These are phyloP conservation scores for Cenococcum geophilum DNA, from an alignment of 495 filamentous ascomycete species.

Conservation along the genomic window DNA sequence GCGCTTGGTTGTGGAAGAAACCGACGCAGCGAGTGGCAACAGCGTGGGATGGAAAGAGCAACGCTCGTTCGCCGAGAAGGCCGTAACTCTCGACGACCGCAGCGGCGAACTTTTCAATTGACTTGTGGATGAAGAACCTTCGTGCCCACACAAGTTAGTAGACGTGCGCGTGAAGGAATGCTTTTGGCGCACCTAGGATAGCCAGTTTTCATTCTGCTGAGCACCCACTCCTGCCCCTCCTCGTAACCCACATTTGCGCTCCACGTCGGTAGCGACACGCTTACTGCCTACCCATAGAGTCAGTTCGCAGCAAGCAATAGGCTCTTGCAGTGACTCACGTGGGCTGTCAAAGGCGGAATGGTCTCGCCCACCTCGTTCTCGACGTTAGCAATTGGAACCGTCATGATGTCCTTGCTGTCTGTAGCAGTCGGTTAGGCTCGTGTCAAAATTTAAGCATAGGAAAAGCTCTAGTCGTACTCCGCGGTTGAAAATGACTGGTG, in stretches of 20 bases:
- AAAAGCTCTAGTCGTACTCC: neutral
- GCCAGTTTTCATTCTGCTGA: constrained; percentile 78
- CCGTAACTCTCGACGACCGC: constrained; percentile 63
- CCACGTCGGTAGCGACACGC: constrained; percentile 95
- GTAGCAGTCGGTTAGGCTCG: neutral
- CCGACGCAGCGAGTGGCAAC: constrained; percentile 61
- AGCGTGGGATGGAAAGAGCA: constrained; percentile 69
- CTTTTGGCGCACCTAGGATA: constrained; percentile 66
- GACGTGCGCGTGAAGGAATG: constrained; percentile 2
- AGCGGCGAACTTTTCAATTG: constrained; percentile 65
- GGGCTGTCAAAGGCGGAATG: constrained; percentile 29
- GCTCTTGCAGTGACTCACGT: constrained; percentile 27
- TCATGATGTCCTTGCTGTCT: constrained; percentile 9
- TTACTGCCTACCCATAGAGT: constrained; percentile 64
- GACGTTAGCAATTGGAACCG: constrained; percentile 4
- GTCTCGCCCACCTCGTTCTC: constrained; percentile 29
- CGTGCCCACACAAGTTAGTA: constrained; percentile 6
- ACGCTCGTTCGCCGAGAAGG: constrained; percentile 56
- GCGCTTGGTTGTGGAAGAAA: constrained; percentile 60
- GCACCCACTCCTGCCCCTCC: constrained; percentile 80
- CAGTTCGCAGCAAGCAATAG: neutral
- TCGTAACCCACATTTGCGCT: constrained; percentile 84
- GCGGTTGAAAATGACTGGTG: neutral
- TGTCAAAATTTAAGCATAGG: neutral
- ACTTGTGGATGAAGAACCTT: constrained; percentile 87